These are phyloP conservation scores for Artemisia annua DNA, from an alignment of 129 eudicot genomes.

Conservation along the genomic window DNA sequence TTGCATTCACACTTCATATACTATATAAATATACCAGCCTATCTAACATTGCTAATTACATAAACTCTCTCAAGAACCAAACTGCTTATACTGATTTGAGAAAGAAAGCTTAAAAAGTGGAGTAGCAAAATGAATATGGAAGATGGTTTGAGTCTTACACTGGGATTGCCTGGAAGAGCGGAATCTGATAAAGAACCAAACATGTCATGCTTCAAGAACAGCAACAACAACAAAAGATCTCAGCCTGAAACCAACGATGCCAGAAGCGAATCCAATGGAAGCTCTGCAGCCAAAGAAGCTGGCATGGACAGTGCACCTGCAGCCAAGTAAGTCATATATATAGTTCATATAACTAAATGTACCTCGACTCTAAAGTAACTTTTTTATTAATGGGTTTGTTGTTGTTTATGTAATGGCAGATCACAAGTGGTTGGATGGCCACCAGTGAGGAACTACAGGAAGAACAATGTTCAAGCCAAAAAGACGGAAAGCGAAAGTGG, in stretches of 20 bases:
- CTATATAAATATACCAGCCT: conserved; percentile 21
- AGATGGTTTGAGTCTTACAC: conserved; percentile 57
- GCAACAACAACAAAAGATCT: conserved; percentile 66
- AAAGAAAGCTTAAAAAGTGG: conserved; percentile 14
- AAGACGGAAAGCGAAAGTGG: conserved; percentile 51
- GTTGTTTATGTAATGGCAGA: conserved; percentile 32
- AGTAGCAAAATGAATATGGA: conserved; percentile 37
- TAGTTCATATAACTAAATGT: not conserved
- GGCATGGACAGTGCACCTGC: conserved; percentile 47
- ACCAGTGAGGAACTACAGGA: conserved; percentile 70
- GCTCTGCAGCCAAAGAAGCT: conserved; percentile 37
- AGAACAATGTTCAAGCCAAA: conserved; percentile 44
- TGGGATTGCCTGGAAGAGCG: conserved; percentile 75
- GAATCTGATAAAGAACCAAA: conserved; percentile 37
- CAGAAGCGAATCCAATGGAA: conserved; percentile 31
- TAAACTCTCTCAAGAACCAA: conserved; percentile 20
- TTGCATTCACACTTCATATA: conserved; percentile 27
- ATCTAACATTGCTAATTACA: conserved; percentile 22
- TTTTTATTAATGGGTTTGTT: not conserved
- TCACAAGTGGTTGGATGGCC: conserved; percentile 96
- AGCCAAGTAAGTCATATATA: conserved; percentile 59
- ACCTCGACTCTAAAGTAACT: not conserved
- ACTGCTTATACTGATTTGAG: not conserved
- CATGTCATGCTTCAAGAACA: conserved; percentile 35
- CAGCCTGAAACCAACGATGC: conserved; percentile 38